Base-by-base conservation (phyloP, 2,329 filamentous ascomycete species). In the Colletotrichum siamense region DNA sequence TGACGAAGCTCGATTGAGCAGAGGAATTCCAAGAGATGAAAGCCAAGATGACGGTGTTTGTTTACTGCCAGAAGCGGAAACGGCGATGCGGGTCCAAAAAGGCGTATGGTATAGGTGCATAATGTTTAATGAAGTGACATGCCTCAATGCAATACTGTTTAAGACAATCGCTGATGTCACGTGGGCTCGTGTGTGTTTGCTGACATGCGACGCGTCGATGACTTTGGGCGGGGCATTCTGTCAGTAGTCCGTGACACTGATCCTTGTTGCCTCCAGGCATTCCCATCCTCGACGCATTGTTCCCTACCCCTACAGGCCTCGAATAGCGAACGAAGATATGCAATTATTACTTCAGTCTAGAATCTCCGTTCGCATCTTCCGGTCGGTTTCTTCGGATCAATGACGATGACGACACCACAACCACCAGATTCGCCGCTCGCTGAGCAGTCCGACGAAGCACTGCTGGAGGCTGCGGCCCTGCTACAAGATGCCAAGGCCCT, bases 391-490 rank as follows among this genome's bases (percentile, higher is more conserved):
- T 8, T 26, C 24, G 26, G 4, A 49, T 16, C 18, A 24, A 57
- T 61, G 16, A 68, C 61, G 64, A 75, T 78, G 70, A 73, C 76
- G 69, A 79, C 36, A 81, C 79, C 55, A 44, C 52, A 30, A 8
- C 52, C 49, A 8, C 44, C 55, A n/a, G 34, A 44, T 5, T 32
- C 39, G 36, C 67, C 73, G 22, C 18, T 15, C 12, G 75, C 74
- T 49, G 75, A 61, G 12, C 32, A 3, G 55, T 69, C 7, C 6
- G n/a, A 44, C 30, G 18, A 63, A 2, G 30, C 30, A 30, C 59
- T 63, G 9, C 59, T 63, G 5, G 59, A 24, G 16, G 30, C 8
- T 22, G 1, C 30, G 0, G 6, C 1, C 3, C 18, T 62, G 15
- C n/a, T 2, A 26, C 3, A 64, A 26, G 59, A 73, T n/a, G 32